phyloP scores from a whole-genome alignment of 805 yeast genomes.

The Torulaspora quercuum region DNA sequence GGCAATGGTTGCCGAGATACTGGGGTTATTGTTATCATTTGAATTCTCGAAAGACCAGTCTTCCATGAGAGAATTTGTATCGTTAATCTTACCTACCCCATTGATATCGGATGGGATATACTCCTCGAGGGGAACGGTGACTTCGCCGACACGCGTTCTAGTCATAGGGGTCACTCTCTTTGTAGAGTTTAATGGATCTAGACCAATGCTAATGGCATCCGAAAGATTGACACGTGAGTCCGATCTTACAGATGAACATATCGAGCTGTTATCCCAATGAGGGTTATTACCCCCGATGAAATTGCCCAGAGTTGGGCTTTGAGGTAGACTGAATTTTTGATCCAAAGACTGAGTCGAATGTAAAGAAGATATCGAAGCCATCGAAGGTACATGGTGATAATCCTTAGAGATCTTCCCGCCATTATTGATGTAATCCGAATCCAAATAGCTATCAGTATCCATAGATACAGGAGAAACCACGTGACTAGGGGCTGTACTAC shows the following conservation, averaged over 20 bases:
- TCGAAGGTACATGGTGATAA: constrained; percentile 30
- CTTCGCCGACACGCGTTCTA: constrained; percentile 39
- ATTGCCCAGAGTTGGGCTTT: constrained; percentile 26
- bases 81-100: constrained; percentile 34
- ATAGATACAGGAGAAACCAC: constrained; percentile 18
- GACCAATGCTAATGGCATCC: constrained; percentile 24
- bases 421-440: constrained; percentile 15
- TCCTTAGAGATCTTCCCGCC: constrained; percentile 33
- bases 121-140: constrained; percentile 39
- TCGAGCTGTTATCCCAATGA: constrained; percentile 22
- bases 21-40: constrained; percentile 2
- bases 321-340: constrained; percentile 30
- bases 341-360: constrained; percentile 35
- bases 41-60: constrained; percentile 17
- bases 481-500: constrained; percentile 8
- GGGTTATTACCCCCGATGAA: constrained; percentile 5
- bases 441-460: constrained; percentile 21
- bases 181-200: constrained; percentile 29
- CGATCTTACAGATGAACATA: constrained; percentile 22
- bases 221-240: constrained; percentile 21
- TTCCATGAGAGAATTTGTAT: constrained; percentile 15
- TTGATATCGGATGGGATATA: constrained; percentile 35
- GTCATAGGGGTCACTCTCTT: constrained; percentile 27
- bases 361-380: constrained; percentile 33
- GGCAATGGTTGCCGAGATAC: constrained; percentile 4